Conservation (phyloP, 352 stramenopile species). For the Pythium insidiosum region DNA sequence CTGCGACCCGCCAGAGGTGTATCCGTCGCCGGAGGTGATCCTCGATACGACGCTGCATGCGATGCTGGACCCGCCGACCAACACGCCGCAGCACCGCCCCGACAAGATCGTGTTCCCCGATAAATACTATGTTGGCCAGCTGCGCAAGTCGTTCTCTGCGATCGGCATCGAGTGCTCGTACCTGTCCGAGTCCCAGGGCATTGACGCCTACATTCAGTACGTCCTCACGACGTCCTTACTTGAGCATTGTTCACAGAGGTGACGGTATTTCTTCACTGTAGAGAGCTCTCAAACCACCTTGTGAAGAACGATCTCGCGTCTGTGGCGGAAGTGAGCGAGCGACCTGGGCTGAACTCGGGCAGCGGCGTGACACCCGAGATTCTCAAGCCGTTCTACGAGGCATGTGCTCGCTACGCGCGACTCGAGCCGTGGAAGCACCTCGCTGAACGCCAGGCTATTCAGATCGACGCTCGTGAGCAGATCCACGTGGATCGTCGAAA, state of each 20-base stretch:
- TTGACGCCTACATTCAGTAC: slow-evolving; percentile 78
- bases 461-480: slow-evolving; percentile 68
- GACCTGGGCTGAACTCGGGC: slow-evolving; percentile 47
- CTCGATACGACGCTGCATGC: slow-evolving; percentile 63
- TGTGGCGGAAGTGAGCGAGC: slow-evolving; percentile 68
- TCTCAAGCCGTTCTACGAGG: slow-evolving; percentile 51
- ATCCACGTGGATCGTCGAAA: slow-evolving; percentile 56
- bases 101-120: slow-evolving; percentile 85
- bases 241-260: background rate
- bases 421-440: slow-evolving; percentile 63
- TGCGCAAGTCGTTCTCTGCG: slow-evolving; percentile 67
- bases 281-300: slow-evolving; percentile 72
- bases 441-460: slow-evolving; percentile 68
- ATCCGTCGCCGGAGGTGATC: slow-evolving; percentile 58
- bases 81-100: slow-evolving; percentile 67
- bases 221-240: slow-evolving; percentile 1
- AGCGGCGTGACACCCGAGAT: slow-evolving; percentile 44
- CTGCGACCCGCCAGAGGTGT: slow-evolving; percentile 70
- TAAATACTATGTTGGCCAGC: slow-evolving; percentile 61
- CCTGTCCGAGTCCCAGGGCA: slow-evolving; percentile 78
- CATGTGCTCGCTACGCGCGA: slow-evolving; percentile 51
- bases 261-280: slow-evolving; percentile 7
- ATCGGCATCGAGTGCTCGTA: slow-evolving; percentile 82
- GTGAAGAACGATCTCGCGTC: slow-evolving; percentile 77
- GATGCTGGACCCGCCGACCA: slow-evolving; percentile 69